Base-by-base conservation (phyloP, 2,329 filamentous ascomycete species). In the Talaromyces rugulosus region DNA sequence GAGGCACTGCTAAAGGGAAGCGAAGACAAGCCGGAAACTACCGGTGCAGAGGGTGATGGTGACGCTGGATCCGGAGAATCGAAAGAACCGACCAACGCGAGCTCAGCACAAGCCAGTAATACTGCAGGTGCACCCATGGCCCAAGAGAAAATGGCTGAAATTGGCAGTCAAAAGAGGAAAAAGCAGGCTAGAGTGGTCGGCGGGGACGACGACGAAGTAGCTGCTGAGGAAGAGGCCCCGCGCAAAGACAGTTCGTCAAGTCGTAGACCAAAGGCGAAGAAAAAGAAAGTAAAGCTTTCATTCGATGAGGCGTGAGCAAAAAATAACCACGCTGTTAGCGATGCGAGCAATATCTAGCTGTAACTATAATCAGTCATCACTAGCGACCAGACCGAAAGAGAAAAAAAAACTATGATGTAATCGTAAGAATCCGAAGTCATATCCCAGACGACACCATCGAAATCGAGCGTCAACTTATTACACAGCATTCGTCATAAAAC, bases 261-360 rank as follows among this genome's bases (percentile, higher is more conserved):
- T 54, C 70, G 69, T 56, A 78, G 78, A 65, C 64, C 71, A 8
- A 78, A 36, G 2, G 56, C 56, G 36, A 62, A 77, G 63, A 78
- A 76, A 65, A 75, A 74, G 62, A 80, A 78, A 66, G 77, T 79
- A 64, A 80, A 80, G 65, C 70, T 80, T 14, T 80, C 78, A 2
- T 80, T 80, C 66, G 75, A 78, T 53, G 75, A 79, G 30, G 72
- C 72, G 52, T 69, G 63, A 62, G 42, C 40, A 63, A 51, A 14
- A 14, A 55, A 23, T 47, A 58, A 27, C 9, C 3, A 30, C 34
- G 8, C 44, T 18, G n/a, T 31, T n/a, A 33, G 8, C 18, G 42
- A 27, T 11, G 44, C 18, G 44, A 47, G 44, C 44, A 14, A 42
- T 42, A 16, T n/a, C 18, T 47, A 40, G 16, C 36, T 47, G 44